Evolutionary conservation across 2,329 filamentous ascomycete species (phyloP), one percentile per base, ranked within the genome.

Genomic region (Aspergillus quadricinctus): DNA sequence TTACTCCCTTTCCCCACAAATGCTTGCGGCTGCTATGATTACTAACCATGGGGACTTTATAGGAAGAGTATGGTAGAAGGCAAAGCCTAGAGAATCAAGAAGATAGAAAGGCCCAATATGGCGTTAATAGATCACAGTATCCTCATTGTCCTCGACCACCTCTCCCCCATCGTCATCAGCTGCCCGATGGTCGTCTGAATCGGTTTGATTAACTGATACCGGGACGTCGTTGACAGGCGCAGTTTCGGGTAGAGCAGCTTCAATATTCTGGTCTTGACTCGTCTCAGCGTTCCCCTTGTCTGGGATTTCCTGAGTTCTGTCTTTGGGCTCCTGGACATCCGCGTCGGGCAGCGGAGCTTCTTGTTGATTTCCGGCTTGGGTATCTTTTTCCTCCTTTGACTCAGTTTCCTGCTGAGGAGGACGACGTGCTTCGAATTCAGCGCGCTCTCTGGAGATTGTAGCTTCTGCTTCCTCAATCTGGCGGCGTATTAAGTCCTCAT

Each of bases 141-240:
- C 92, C 77, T 97, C 92, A 58, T 91, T 90, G 54, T 88, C 89
- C 72, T 94, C 86, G 62, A 95, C 81, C 55, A 93, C 87, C 67
- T 92, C 89, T 53, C 85, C 88, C 51, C 83, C 81, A 60, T 91
- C 86, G 66, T 92, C 88, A 57, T 88, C 81, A 64, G 82, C 69
- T 57, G 79, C 66, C 67, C 75, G 76, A 66, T 74, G 70, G 59
- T 67, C 63, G 60, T 74, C 72, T 74, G 78, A 55, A 37, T 68
- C 61, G 72, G 75, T 71, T 73, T 74, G 63, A 59, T 72, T 69
- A 67, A 67, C 66, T 61, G 66, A 27, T 41, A 50, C 57, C 56
- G 64, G 59, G 23, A 53, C 55, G 63, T 65, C 63, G 59, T 71
- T 62, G 61, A 66, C 64, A 62, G 70, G 58, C 46, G 66, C 64